These are phyloP conservation scores for Gracilaria domingensis DNA, from an alignment of 23 red algal species.

Conservation along the genomic window DNA sequence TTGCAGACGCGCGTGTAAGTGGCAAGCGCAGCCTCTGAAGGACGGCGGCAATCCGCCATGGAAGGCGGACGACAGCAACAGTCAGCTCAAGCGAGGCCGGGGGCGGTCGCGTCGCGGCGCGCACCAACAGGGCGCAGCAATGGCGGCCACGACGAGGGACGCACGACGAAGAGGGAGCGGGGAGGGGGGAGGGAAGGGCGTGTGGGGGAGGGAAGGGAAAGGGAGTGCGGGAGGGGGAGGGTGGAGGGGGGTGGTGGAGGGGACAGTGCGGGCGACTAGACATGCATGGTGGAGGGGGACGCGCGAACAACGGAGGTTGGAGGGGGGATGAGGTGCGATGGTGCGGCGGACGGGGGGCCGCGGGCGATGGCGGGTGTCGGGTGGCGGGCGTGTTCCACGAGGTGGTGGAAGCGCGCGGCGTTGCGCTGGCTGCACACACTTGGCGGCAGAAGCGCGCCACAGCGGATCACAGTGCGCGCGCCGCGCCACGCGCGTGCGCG, in stretches of 20 bases:
- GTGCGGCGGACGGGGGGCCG: not conserved
- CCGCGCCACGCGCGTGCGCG: not conserved
- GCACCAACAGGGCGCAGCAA: not conserved
- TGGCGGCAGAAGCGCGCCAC: constrained; percentile 16
- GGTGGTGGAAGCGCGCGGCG: not conserved
- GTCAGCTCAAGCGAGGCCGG: not conserved
- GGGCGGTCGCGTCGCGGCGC: too few species aligned
- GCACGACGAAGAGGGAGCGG: not conserved
- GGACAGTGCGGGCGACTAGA: not conserved
- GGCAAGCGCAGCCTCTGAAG: constrained; percentile 19
- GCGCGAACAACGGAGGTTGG: not conserved
- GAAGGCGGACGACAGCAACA: not conserved
- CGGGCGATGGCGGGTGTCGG: not conserved
- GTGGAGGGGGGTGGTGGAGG: not conserved
- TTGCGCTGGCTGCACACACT: constrained; percentile 21
- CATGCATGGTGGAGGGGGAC: too few species aligned
- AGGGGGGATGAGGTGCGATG: not conserved
- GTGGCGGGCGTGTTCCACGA: not conserved
- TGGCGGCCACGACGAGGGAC: not conserved
- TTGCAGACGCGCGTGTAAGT: constrained; percentile 31
- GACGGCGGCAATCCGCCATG: constrained; percentile 18
- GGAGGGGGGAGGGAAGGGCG: not conserved
- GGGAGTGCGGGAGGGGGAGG: not conserved
- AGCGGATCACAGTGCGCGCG: not conserved
- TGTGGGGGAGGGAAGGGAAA: not conserved